phyloP scores from a whole-genome alignment of 192 early-diverging fungal genomes.

The Coemansia sp. region DNA sequence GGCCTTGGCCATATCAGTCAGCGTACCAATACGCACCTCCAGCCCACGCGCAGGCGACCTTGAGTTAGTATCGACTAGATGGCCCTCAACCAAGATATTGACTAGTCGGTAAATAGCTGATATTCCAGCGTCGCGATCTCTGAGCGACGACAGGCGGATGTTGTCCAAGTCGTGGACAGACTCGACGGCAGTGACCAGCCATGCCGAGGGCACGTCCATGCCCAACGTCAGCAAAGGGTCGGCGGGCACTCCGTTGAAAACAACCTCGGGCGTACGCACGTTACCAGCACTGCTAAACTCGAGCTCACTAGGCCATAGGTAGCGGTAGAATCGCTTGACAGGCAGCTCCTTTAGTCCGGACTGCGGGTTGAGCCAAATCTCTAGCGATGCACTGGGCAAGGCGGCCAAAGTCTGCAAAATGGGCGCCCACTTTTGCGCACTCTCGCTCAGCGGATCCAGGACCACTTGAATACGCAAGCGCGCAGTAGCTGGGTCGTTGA shows the following conservation, averaged over 20 bases:
- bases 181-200: slow-evolving; percentile 83
- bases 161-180: slow-evolving; percentile 94
- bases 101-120: slow-evolving; percentile 78
- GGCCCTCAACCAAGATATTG: slow-evolving; percentile 90
- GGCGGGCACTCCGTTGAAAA: slow-evolving; percentile 74
- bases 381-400: slow-evolving; percentile 66
- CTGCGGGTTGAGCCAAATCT: slow-evolving; percentile 71
- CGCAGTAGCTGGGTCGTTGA: slow-evolving; percentile 18
- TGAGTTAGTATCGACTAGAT: slow-evolving; percentile 70
- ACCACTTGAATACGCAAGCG: slow-evolving; percentile 57
- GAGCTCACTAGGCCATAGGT: slow-evolving; percentile 67
- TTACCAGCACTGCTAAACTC: slow-evolving; percentile 62
- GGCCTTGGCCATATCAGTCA: slow-evolving; percentile 60
- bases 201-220: slow-evolving; percentile 85
- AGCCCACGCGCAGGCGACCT: slow-evolving; percentile 86
- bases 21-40: slow-evolving; percentile 86
- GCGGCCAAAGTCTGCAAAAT: slow-evolving; percentile 70
- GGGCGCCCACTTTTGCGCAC: slow-evolving; percentile 77
- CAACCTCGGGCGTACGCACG: slow-evolving; percentile 57
- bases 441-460: slow-evolving; percentile 79
- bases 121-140: slow-evolving; percentile 56
- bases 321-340: slow-evolving; percentile 89
- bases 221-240: slow-evolving; percentile 86
- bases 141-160: slow-evolving; percentile 64
- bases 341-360: slow-evolving; percentile 66